Evolutionary conservation across 495 filamentous ascomycete genomes (phyloP), one percentile per base, ranked within the genome.

Genomic region (Diplogelasinospora grovesii): DNA sequence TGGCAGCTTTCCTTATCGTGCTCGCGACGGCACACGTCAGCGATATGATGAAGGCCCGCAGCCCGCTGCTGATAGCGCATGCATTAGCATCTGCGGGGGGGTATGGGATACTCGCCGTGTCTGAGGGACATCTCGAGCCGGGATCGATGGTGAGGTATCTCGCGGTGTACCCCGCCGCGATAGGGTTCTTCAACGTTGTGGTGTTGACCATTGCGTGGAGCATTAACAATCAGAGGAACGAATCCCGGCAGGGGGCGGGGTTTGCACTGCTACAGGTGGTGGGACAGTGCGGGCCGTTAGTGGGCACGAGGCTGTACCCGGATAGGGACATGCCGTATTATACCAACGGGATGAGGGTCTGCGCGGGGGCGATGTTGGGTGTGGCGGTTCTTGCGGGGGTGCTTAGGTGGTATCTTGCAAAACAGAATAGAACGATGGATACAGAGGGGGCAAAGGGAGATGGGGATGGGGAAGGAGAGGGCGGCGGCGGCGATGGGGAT

Each of bases 181-280:
- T 74, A 8, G 83, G 85, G 8, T 77, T 85, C 32, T 86, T 88
- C 48, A 72, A 73, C 14, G 74, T 74, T 14, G 80, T 89, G 33
- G 80, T 81, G 3, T 70, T 89, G 28, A 79, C 84, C 22, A 71
- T 90, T 25, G 77, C 83, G 6, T 89, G 84, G 85, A 78, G 74
- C 37, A 57, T 85, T 36, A 87, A 86, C 45, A 88, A 88, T 52
- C 76, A 85, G 54, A 68, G 74, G 37, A 77, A 68, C 0, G 76
- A 79, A 47, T 73, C 68, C 2, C 64, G 73, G 9, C 69, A 77
- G 23, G 82, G 85, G n/a, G 73, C 70, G n/a, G 81, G 81, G 15
- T 86, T 89, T 43, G 77, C 82, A 22, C 61, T 89, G 31, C 59
- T 88, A 43, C 84, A 87, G 43, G 28, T 79, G 9, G 66, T 89